Conservation (phyloP, 306 rosid species). For the Geum urbanum region DNA sequence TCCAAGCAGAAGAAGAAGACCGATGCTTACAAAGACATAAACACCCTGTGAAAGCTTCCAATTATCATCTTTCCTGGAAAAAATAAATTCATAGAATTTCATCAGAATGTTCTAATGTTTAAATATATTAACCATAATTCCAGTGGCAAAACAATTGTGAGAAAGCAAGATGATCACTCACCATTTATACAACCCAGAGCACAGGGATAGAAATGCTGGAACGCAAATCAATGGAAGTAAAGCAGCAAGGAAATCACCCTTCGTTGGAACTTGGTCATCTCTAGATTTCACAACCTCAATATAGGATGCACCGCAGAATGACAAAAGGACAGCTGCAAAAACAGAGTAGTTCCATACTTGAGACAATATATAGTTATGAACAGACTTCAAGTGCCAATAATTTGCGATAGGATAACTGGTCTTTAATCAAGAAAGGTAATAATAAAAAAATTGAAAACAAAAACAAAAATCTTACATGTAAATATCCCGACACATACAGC, state of each 20-base stretch:
- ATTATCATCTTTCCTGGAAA: conserved; percentile 93
- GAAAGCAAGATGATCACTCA: conserved; percentile 34
- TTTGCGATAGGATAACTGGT: conserved; percentile 1
- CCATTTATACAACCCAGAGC: conserved; percentile 93
- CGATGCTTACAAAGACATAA: conserved; percentile 74
- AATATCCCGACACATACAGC: conserved; percentile 76
- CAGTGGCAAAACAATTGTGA: neutral
- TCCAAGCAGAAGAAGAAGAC: conserved; percentile 87
- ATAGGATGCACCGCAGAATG: conserved; percentile 91
- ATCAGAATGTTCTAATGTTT: conserved; percentile 13
- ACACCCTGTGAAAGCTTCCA: conserved; percentile 96
- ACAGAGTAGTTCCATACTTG: neutral
- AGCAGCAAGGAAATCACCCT: conserved; percentile 94
- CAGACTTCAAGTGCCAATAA: conserved; percentile 15
- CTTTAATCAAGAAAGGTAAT: conserved; percentile 1
- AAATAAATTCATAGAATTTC: conserved; percentile 23
- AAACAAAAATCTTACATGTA: conserved; percentile 50
- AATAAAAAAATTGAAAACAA: neutral
- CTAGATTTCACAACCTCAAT: conserved; percentile 80
- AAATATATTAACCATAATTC: conserved; percentile 11
- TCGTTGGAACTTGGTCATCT: conserved; percentile 67
- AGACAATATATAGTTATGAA: conserved; percentile 11
- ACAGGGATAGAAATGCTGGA: conserved; percentile 93
- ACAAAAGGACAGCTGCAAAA: conserved; percentile 67
- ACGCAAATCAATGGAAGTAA: conserved; percentile 88